Conservation (phyloP, 2,329 filamentous ascomycete species). For the Pezizomycotina sp. region DNA sequence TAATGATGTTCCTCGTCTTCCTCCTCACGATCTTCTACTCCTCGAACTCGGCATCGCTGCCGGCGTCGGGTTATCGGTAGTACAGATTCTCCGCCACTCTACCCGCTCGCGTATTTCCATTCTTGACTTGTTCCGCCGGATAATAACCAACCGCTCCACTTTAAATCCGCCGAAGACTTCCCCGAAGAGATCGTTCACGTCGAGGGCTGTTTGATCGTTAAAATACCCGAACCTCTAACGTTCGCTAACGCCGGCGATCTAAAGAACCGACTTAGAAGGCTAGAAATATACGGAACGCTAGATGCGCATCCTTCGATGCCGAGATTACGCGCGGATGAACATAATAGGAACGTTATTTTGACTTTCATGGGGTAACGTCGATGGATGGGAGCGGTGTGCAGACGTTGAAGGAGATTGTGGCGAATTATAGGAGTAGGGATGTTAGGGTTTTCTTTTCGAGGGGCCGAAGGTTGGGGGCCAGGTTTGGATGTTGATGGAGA, state of each 20-base stretch:
- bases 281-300: conserved; percentile 81
- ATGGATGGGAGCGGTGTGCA: conserved; percentile 88
- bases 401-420: conserved; percentile 77
- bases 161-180: conserved; percentile 67
- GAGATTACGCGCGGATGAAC: conserved; percentile 53
- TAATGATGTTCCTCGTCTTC: conserved; percentile 81
- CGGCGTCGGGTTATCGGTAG: conserved; percentile 74
- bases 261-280: conserved; percentile 61
- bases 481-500: too few relatives aligned
- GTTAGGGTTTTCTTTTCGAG: conserved; percentile 71
- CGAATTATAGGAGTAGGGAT: conserved; percentile 56
- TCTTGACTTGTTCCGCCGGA: conserved; percentile 71
- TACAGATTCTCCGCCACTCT: conserved; percentile 77
- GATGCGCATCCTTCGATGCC: conserved; percentile 76
- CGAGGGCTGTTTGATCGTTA: conserved; percentile 74
- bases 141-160: conserved; percentile 43
- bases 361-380: conserved; percentile 90
- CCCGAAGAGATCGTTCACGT: conserved; percentile 67
- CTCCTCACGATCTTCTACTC: conserved; percentile 88
- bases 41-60: conserved; percentile 84
- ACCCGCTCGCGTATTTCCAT: conserved; percentile 93
- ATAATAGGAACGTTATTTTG: conserved; percentile 91
- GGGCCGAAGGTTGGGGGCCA: too few relatives aligned
- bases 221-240: conserved; percentile 89
- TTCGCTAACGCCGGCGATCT: conserved; percentile 94